Conservation (phyloP, 1,139 yeast species). For the Geotrichum armillariae region DNA sequence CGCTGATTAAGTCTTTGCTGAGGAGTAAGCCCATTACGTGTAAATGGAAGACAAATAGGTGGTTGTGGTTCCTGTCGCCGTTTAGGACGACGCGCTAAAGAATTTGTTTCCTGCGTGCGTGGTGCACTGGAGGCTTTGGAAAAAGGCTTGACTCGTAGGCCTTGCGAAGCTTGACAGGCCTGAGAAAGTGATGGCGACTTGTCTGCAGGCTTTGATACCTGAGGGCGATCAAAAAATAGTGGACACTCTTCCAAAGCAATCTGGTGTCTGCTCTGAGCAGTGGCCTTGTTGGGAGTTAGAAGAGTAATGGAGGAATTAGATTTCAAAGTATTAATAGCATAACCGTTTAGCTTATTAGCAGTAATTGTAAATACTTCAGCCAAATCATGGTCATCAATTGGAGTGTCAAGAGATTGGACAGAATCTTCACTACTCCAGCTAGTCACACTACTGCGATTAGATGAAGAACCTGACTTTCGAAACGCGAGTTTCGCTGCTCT, state of each 20-base stretch:
- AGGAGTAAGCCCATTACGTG: slow-evolving; percentile 13
- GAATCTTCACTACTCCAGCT: slow-evolving; percentile 17
- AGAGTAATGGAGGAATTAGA: slow-evolving; percentile 24
- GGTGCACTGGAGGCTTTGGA: slow-evolving; percentile 21
- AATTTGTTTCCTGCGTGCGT: not conserved
- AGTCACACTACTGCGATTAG: slow-evolving; percentile 16
- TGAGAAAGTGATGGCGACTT: slow-evolving; percentile 13
- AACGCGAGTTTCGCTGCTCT: slow-evolving; percentile 1
- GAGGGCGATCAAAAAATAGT: slow-evolving; percentile 4
- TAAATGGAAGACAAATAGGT: slow-evolving; percentile 2
- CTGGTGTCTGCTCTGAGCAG: slow-evolving; percentile 12
- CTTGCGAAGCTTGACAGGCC: slow-evolving; percentile 18
- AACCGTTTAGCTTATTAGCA: slow-evolving; percentile 27
- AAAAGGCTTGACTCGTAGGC: slow-evolving; percentile 12
- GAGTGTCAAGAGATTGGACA: slow-evolving; percentile 7
- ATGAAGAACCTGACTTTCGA: slow-evolving; percentile 3
- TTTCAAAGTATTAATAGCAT: slow-evolving; percentile 28
- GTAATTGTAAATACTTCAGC: slow-evolving; percentile 19
- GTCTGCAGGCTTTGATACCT: slow-evolving; percentile 1
- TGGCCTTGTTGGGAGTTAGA: slow-evolving; percentile 18
- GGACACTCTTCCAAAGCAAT: slow-evolving; percentile 3
- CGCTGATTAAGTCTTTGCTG: slow-evolving; percentile 19
- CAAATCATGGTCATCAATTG: slow-evolving; percentile 8
- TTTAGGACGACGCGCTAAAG: not conserved
- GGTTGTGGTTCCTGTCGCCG: not conserved